Evolutionary conservation across 2,329 filamentous ascomycete species (phyloP).

Genomic region (Calonectria montana): DNA sequence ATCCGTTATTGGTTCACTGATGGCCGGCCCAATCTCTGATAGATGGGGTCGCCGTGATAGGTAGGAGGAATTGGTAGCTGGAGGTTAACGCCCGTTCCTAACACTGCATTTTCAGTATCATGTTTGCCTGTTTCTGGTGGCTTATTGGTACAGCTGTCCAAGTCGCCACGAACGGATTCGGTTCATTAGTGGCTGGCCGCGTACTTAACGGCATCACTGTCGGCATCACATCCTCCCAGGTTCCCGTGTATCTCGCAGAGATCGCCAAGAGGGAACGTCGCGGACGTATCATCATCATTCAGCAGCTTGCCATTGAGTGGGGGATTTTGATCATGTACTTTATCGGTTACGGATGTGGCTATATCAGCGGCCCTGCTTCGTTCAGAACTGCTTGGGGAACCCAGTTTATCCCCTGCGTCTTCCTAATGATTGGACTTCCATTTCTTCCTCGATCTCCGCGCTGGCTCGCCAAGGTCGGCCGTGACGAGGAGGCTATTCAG

Average conservation of each 20-base stretch:
- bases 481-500: constrained; percentile 63
- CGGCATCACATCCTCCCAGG: constrained; percentile 22
- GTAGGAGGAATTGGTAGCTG: not conserved
- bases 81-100: not conserved
- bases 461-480: constrained; percentile 70
- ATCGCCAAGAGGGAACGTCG: constrained; percentile 27
- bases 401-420: constrained; percentile 69
- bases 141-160: not conserved
- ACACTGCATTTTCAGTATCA: not conserved
- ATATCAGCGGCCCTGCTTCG: constrained; percentile 64
- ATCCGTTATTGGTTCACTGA: constrained; percentile 19
- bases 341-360: constrained; percentile 70
- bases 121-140: not conserved
- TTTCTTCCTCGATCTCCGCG: constrained; percentile 70
- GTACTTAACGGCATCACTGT: constrained; percentile 21
- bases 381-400: constrained; percentile 74
- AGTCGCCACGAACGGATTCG: constrained; percentile 16
- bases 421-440: constrained; percentile 65
- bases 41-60: not conserved
- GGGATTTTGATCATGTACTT: constrained; percentile 74
- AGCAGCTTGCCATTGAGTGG: constrained; percentile 27
- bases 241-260: constrained; percentile 24
- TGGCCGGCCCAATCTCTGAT: constrained; percentile 24
- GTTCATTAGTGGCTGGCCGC: constrained; percentile 17
- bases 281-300: constrained; percentile 29